Evolutionary conservation across 257 asterid genomes (phyloP).

Genomic region (Ophiorrhiza pumila): DNA sequence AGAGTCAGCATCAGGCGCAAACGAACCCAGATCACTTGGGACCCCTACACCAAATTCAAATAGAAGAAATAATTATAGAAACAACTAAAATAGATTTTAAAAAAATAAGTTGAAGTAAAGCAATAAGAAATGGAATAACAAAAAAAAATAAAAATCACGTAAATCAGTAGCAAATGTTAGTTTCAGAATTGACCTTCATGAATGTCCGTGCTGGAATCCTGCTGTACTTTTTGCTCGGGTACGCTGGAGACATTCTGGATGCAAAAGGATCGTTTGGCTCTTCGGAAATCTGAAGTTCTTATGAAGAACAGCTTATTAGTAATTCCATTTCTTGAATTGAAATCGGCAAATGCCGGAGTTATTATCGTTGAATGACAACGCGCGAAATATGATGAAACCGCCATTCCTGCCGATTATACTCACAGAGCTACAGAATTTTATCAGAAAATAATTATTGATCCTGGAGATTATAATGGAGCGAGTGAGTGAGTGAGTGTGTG

Average conservation of each 20-base stretch:
- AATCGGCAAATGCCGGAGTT: conserved; percentile 37
- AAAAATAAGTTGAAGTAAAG: not conserved
- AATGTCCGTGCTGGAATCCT: conserved; percentile 35
- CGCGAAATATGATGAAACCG: conserved; percentile 36
- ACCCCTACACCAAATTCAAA: conserved; percentile 24
- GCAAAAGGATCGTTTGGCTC: conserved; percentile 40
- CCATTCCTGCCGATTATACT: conserved; percentile 32
- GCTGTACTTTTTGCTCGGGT: conserved; percentile 36
- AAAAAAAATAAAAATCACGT: not conserved
- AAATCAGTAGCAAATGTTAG: not conserved
- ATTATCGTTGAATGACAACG: conserved; percentile 20
- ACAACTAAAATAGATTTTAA: not conserved
- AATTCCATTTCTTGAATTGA: conserved; percentile 35
- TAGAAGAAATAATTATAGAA: too few species aligned
- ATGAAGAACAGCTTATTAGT: conserved; percentile 35
- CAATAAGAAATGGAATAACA: not conserved
- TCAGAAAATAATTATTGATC: too few species aligned
- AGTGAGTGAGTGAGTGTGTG: not conserved
- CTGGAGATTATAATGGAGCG: not conserved
- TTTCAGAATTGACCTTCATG: conserved; percentile 11
- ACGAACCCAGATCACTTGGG: conserved; percentile 26
- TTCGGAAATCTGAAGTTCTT: conserved; percentile 15
- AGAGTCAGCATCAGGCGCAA: conserved; percentile 49
- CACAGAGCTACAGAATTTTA: not conserved
- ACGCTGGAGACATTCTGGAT: conserved; percentile 48